These are phyloP conservation scores for Cladophialophora carrionii DNA, from an alignment of 2,329 filamentous ascomycete species.

Conservation along the genomic window DNA sequence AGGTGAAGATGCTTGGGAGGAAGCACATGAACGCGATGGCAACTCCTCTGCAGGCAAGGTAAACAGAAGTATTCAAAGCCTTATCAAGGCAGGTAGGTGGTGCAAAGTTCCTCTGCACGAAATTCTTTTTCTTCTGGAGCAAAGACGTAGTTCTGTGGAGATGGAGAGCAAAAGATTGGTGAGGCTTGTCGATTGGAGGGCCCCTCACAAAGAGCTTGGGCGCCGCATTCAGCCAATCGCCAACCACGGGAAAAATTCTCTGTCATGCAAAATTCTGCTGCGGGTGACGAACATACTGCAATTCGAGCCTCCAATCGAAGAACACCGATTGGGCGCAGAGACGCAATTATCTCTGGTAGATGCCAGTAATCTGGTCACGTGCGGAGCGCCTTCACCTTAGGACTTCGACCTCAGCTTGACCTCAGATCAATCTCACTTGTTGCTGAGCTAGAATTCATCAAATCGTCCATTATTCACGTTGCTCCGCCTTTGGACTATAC, in stretches of 20 bases:
- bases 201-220: conserved; percentile 9
- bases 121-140: conserved; percentile 27
- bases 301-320: background rate
- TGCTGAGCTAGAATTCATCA: too few relatives aligned
- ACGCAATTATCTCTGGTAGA: background rate
- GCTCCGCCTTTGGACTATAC: background rate
- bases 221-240: conserved; percentile 15
- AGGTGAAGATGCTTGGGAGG: conserved; percentile 75
- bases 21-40: conserved; percentile 64
- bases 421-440: background rate
- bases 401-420: background rate
- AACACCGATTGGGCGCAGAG: background rate
- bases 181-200: conserved; percentile 13
- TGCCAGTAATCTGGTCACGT: background rate
- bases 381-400: background rate
- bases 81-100: conserved; percentile 22
- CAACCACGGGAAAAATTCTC: conserved; percentile 4
- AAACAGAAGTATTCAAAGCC: conserved; percentile 19
- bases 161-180: conserved; percentile 27
- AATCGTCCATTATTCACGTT: too few relatives aligned
- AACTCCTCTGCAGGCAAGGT: conserved; percentile 21
- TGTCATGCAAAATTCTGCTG: conserved; percentile 18
- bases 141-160: conserved; percentile 24
- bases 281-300: conserved; percentile 14
- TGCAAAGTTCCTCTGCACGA: conserved; percentile 22